phyloP scores from a whole-genome alignment of 2,329 filamentous ascomycete genomes.

The Pezicula radicicola region DNA sequence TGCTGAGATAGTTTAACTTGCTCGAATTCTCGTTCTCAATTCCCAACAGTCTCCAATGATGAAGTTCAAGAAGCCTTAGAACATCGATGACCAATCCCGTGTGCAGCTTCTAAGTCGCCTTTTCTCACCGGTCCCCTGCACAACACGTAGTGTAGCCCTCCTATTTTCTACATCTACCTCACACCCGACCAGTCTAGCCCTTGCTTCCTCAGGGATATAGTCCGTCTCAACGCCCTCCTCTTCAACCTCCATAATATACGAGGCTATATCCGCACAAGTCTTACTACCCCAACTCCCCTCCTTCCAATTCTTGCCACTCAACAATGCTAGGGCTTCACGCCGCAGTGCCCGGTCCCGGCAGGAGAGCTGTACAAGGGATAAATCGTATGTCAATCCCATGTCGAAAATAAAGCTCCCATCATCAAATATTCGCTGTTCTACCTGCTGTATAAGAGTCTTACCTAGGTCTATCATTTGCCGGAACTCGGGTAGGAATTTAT shows the following conservation, averaged over 20 bases:
- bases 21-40: too few relatives aligned
- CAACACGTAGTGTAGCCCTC: conserved; percentile 5
- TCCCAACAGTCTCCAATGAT: too few relatives aligned
- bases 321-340: conserved; percentile 16
- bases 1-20: too few relatives aligned
- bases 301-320: conserved; percentile 9
- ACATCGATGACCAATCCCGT: not conserved
- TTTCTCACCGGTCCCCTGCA: conserved; percentile 9
- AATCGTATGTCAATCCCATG: conserved; percentile 17
- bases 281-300: conserved; percentile 16
- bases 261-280: conserved; percentile 11
- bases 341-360: conserved; percentile 19
- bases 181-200: conserved; percentile 11
- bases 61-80: not conserved
- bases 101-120: not conserved
- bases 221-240: conserved; percentile 18
- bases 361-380: conserved; percentile 11
- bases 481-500: conserved; percentile 13
- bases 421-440: conserved; percentile 8
- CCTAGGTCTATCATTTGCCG: conserved; percentile 10
- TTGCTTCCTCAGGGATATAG: conserved; percentile 15
- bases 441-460: conserved; percentile 10
- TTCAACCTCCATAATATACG: conserved; percentile 21
- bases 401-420: conserved; percentile 17
- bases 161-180: conserved; percentile 8